A percentile compares a stretch with the other conserved stretches of the same genome.
Conservation (phyloP, 192 early-diverging fungal genomes). For the Dimargaris xerosporica region DNA sequence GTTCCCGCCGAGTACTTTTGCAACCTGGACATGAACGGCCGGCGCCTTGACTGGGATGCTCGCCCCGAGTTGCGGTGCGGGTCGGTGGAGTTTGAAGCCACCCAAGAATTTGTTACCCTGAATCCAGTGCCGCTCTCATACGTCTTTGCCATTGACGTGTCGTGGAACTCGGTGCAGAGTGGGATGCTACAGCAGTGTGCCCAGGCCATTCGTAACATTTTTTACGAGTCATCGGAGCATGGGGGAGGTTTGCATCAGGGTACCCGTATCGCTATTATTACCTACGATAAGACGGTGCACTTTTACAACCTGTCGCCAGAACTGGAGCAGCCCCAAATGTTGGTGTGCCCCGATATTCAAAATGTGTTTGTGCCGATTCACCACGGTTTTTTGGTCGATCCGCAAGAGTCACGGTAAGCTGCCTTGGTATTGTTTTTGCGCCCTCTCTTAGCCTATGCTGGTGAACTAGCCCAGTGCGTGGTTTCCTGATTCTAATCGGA, state of each 20-base stretch:
- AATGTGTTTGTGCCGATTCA: constrained; percentile 91
- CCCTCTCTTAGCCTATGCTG: too few relatives aligned
- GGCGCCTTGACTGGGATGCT: constrained; percentile 64
- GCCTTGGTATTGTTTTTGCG: too few relatives aligned
- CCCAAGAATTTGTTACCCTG: constrained; percentile 47
- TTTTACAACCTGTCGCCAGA: constrained; percentile 81
- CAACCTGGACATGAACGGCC: constrained; percentile 84
- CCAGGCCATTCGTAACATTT: constrained; percentile 42
- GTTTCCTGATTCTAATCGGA: too few relatives aligned
- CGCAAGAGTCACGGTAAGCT: constrained; percentile 48
- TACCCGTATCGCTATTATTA: constrained; percentile 69
- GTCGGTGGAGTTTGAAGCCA: constrained; percentile 80
- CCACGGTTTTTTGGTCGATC: constrained; percentile 83
- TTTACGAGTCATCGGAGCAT: constrained; percentile 31
- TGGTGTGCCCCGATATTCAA: constrained; percentile 80
- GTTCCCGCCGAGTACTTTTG: constrained; percentile 83
- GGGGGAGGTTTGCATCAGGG: constrained; percentile 33
- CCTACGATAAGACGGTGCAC: constrained; percentile 78
- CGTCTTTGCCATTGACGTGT: constrained; percentile 93
- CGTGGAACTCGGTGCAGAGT: constrained; percentile 68
- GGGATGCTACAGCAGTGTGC: constrained; percentile 62
- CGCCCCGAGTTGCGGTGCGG: constrained; percentile 83
- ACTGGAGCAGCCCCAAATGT: constrained; percentile 83
- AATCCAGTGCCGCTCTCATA: constrained; percentile 52
- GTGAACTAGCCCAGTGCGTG: too few relatives aligned